Evolutionary conservation across 305 asterid genomes (phyloP), one percentile per base, ranked within the genome.

Genomic region (Lippia alba): DNA sequence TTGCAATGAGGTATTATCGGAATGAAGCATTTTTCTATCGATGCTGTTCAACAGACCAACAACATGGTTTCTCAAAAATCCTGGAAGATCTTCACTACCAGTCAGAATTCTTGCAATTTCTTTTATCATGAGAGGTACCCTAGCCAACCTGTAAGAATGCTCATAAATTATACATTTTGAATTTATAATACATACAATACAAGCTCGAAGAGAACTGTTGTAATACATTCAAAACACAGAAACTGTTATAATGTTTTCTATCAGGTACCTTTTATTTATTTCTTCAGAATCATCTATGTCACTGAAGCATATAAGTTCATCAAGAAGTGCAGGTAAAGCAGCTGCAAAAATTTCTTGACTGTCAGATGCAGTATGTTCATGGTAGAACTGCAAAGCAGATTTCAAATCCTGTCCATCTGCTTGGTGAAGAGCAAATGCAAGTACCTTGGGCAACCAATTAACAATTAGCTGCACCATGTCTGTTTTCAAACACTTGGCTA

Each of bases 1-100:
- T 82, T 94, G 99, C 77, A 91, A 79, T 69, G 84, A 79, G 50
- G 58, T 71, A 77, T 91, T 92, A 77, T 86, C 90, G 50, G 92
- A 83, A 33, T 90, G 96, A 78, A 91, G 97, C 99, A 91, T 91
- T 74, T 94, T 94, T 80, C 96, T 81, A 77, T 91, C 92, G 82
- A 91, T 88, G 83, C 91, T 81, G 84, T 94, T 90, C 75, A 91
- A 89, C 71, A 94, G 86, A 83, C 92, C 85, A 88, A 81, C 96
- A 81, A 91, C 84, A 84, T 90, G 96, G 74, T 80, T 90, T 85
- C 88, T 88, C 81, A 91, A 76, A 85, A 94, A 87, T 61, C 92
- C 95, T 34, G 99, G 91, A 83, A 91, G 84, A 77, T 94, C 97
- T 75, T 90, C 96, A 71, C 75, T 84, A 46, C 85, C 94, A 50